phyloP scores from a whole-genome alignment of 305 asterid genomes.

The Rubia tinctorum region DNA sequence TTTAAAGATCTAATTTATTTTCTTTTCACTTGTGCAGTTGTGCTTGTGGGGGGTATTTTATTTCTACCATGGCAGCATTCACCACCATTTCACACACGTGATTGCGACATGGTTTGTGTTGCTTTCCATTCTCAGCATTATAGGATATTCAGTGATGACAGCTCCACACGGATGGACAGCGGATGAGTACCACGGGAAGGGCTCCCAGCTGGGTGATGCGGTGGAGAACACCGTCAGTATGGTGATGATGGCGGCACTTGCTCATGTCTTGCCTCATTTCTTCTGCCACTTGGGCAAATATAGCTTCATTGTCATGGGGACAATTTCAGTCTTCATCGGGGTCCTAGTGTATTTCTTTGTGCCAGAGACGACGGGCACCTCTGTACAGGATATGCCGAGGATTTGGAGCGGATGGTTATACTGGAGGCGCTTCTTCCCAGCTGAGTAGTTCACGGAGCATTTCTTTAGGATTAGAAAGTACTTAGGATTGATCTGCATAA shows the following conservation, averaged over 20 bases:
- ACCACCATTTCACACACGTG: neutral
- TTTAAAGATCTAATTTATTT: too few relatives aligned
- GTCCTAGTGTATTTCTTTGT: neutral
- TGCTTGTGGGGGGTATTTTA: neutral
- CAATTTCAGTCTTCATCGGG: neutral
- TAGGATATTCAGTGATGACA: neutral
- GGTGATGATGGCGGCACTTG: neutral
- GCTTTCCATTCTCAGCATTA: neutral
- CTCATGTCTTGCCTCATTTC: neutral
- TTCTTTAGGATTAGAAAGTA: too few relatives aligned
- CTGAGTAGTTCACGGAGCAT: too few relatives aligned
- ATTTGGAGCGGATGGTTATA: neutral
- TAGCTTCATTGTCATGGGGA: neutral
- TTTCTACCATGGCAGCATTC: neutral
- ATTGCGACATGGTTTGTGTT: neutral
- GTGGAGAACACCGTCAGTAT: neutral
- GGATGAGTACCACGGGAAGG: neutral
- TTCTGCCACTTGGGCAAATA: neutral
- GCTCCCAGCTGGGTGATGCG: neutral
- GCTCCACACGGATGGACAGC: neutral
- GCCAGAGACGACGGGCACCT: neutral
- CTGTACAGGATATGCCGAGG: neutral
- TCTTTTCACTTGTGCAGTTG: neutral
- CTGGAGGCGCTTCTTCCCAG: neutral
- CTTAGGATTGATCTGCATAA: too few relatives aligned